Evolutionary conservation across 495 filamentous ascomycete species (phyloP).

Genomic region (Patellaria atrata): DNA sequence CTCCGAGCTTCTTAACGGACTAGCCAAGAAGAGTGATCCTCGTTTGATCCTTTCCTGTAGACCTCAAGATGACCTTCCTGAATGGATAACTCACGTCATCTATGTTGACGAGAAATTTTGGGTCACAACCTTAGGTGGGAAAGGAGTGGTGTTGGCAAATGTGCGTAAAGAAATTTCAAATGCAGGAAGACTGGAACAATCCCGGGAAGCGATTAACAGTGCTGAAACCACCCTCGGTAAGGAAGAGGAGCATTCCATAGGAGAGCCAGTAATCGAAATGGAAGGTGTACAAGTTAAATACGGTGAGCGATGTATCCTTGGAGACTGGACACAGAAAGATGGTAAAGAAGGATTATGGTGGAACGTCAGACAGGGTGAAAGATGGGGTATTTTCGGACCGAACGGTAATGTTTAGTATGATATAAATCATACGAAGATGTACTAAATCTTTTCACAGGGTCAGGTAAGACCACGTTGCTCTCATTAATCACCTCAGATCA

Average conservation of each 20-base stretch:
- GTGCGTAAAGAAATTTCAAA: constrained; percentile 34
- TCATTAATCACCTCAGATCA: constrained; percentile 91
- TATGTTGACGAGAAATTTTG: constrained; percentile 47
- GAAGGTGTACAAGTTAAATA: constrained; percentile 66
- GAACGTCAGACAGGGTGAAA: constrained; percentile 66
- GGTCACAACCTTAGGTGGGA: constrained; percentile 42
- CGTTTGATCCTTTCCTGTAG: constrained; percentile 63
- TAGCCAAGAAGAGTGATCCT: constrained; percentile 50
- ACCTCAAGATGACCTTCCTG: constrained; percentile 71
- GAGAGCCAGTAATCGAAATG: constrained; percentile 74
- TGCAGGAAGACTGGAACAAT: constrained; percentile 31
- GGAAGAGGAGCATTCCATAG: constrained; percentile 11
- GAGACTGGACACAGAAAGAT: constrained; percentile 55
- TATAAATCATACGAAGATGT: background rate
- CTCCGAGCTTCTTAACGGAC: constrained; percentile 47
- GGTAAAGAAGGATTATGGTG: constrained; percentile 55
- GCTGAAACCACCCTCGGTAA: too few relatives aligned
- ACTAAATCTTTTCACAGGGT: constrained; percentile 28
- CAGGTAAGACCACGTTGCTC: constrained; percentile 83
- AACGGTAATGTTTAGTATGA: constrained; percentile 52
- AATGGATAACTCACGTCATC: constrained; percentile 77
- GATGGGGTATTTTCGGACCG: constrained; percentile 84
- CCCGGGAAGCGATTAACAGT: too few relatives aligned
- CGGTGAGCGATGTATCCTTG: constrained; percentile 57
- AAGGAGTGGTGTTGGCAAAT: constrained; percentile 37